Base-by-base conservation (phyloP, 129 eudicot species). In the Solidago caesia region DNA sequence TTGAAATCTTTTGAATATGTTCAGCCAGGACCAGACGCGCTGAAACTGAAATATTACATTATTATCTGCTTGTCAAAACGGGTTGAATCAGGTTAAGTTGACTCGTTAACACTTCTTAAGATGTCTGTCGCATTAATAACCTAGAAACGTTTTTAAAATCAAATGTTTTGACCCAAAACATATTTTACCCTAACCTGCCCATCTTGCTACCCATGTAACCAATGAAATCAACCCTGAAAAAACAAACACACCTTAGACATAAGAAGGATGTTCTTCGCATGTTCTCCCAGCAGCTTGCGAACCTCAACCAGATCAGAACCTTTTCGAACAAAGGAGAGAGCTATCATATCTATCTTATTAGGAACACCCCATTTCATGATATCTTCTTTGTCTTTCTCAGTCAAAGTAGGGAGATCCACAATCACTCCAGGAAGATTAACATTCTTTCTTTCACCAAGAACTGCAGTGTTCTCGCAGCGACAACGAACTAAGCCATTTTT, bases 341-440 rank as follows among this genome's bases (percentile, higher is more conserved):
- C 71, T n/a, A 66, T 66, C 71, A 66, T 66, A 66, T 66, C 71
- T 43, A 66, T 66, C 46, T 66, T 66, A 66, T 66, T 66, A 66
- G 71, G 55, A 43, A 88, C 85, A 25, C 94, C 94, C 94, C 94
- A 88, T n/a, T 85, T 79, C 80, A 88, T 58, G 58, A 88, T 88
- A 83, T 88, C 90, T 64, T 85, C 94, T 79, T 81, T 88, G 70
- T 88, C 94, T 61, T 88, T 88, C 14, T 88, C 90, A 2, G 94
- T 88, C 78, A 88, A 70, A 14, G 94, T 88, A 8, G 94, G 90
- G 21, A 88, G 86, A 75, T 85, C 94, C 29, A 88, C 94, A 45
- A 88, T 75, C 70, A 88, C 94, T 11, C 94, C 94, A 1, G 94
- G 94, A 39, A 88, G 94, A 76, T 88, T 88, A 71, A 88, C 94